These are phyloP conservation scores for Amphirosellinia nigrospora DNA, from an alignment of 495 filamentous ascomycete genomes.

Conservation along the genomic window DNA sequence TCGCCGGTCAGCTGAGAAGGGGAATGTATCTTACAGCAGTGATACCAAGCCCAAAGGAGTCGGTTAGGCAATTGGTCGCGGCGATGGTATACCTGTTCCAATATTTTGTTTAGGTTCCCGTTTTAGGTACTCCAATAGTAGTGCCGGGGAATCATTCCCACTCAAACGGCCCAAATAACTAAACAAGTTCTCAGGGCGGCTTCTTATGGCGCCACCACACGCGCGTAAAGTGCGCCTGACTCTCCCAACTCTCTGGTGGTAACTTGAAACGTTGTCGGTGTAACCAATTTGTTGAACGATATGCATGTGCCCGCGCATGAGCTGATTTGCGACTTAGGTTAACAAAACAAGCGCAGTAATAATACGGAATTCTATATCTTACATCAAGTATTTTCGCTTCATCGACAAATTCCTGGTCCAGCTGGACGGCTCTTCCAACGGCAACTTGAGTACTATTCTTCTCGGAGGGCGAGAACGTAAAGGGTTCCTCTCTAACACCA, in stretches of 20 bases:
- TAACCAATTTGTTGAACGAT: conserved; percentile 5
- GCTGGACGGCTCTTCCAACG: not conserved
- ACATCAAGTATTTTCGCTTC: conserved; percentile 7
- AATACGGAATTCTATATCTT: not conserved
- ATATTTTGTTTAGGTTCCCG: not conserved
- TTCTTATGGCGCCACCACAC: not conserved
- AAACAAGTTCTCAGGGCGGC: conserved; percentile 2
- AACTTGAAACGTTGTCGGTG: not conserved
- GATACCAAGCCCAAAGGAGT: conserved; percentile 18
- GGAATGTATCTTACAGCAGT: conserved; percentile 3
- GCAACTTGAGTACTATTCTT: conserved; percentile 14
- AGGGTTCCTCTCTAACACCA: not conserved
- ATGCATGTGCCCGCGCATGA: conserved; percentile 7
- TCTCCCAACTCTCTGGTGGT: conserved; percentile 5
- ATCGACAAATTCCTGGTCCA: not conserved
- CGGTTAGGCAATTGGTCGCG: conserved; percentile 5
- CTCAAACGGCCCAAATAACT: not conserved
- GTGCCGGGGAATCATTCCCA: not conserved
- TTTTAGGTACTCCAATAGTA: conserved; percentile 14
- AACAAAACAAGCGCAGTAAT: not conserved
- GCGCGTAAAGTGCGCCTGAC: not conserved
- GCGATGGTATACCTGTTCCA: not conserved
- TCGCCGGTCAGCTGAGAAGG: not conserved
- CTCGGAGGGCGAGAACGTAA: not conserved
- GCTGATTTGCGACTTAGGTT: not conserved